Evolutionary conservation across 1,139 yeast species (phyloP).

Genomic region (Taphrina wiesneri): DNA sequence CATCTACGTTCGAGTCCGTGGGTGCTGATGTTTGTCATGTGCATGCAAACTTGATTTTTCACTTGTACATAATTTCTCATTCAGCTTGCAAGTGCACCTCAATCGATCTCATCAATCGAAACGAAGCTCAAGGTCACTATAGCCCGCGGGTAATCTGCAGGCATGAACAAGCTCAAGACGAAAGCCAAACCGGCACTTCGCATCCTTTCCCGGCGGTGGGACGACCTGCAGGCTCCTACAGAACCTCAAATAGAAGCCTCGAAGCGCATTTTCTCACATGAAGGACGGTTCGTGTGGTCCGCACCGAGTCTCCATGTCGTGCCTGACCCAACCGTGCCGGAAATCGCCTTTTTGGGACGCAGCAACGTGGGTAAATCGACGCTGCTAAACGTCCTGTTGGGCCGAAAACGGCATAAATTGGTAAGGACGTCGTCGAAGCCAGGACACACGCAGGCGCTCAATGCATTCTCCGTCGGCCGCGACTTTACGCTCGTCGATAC

Average conservation of each 20-base stretch:
- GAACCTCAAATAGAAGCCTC: neutral
- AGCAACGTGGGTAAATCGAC: conserved; percentile 31
- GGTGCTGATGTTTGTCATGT: no score
- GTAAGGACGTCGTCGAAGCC: conserved; percentile 28
- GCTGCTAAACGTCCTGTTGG: conserved; percentile 21
- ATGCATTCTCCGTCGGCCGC: conserved; percentile 29
- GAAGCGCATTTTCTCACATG: conserved; percentile 4
- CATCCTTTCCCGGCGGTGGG: conserved; percentile 15
- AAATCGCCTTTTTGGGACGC: conserved; percentile 28
- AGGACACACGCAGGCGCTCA: conserved; percentile 27
- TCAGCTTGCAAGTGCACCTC: no score
- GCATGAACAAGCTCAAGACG: neutral
- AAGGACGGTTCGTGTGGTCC: conserved; percentile 10
- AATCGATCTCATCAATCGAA: no score
- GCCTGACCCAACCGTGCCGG: conserved; percentile 8
- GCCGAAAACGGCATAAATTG: conserved; percentile 1
- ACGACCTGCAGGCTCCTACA: conserved; percentile 8
- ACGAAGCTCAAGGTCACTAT: no score
- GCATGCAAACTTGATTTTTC: no score
- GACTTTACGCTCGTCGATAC: conserved; percentile 18
- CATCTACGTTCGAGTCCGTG: no score
- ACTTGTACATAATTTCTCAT: no score
- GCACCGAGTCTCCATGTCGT: neutral
- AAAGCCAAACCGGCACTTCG: neutral
- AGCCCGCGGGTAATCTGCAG: no score